Conservation (phyloP, 202 grass and related monocot genomes). For the Brachypodium distachyon region DNA sequence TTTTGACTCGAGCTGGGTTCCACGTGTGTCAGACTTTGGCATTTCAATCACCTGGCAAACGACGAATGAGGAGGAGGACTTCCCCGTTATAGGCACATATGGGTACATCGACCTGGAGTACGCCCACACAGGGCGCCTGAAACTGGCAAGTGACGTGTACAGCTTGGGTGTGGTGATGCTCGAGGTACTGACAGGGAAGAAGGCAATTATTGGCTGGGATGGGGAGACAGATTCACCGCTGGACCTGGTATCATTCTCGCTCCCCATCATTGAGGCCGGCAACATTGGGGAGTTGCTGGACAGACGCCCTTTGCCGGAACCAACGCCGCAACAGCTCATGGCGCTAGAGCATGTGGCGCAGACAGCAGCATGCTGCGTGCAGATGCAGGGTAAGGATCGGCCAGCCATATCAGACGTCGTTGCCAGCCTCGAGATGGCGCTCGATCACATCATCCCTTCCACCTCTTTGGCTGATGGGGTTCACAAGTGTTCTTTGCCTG, state of each 20-base stretch:
- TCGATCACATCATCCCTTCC: neutral
- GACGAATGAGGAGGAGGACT: neutral
- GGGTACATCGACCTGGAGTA: constrained; percentile 39
- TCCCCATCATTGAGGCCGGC: neutral
- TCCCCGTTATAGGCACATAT: neutral
- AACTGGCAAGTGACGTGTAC: neutral
- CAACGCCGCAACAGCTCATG: neutral
- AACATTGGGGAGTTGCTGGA: neutral
- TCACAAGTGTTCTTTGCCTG: no score
- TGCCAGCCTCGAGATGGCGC: neutral
- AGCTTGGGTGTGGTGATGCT: no score
- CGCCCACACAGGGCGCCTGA: neutral
- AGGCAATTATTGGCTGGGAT: no score
- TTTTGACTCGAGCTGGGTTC: neutral
- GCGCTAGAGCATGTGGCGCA: neutral
- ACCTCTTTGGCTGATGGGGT: no score
- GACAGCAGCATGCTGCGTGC: neutral
- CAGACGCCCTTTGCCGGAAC: neutral
- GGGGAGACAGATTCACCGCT: neutral
- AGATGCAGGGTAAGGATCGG: neutral
- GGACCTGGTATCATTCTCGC: neutral
- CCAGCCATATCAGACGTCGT: neutral
- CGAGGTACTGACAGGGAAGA: no score
- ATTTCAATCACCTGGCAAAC: neutral
- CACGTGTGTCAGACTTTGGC: neutral